Base-by-base conservation (phyloP, 2,329 filamentous ascomycete species). In the Grosmannia huntii region DNA sequence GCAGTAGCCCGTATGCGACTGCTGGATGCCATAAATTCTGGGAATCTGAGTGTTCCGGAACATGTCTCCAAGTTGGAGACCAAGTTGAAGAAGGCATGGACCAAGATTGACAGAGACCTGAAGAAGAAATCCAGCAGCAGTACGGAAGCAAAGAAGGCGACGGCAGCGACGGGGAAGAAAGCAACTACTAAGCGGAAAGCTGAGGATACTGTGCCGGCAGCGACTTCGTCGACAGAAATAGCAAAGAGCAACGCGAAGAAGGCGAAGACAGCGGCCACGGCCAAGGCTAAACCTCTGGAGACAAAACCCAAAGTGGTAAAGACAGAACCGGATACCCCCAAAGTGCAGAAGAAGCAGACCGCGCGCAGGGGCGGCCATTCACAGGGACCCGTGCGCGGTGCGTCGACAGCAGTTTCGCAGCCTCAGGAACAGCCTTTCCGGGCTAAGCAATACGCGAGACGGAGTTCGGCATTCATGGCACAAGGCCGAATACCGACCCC, bases 1-100 rank as follows among this genome's bases (percentile, higher is more conserved):
- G 75, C 78, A 25, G 75, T 76, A 0, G 81, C 82, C 11, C 80
- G 81, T 58, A 76, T 82, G 70, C 71, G 82, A 2, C 68, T 86
- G 19, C 73, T 78, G n/a, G 77, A 82, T 61, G 80, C 81, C 9
- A 65, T 84, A 60, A 78, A 76, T 41, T 68, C 67, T 2, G 74
- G 73, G 1, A 69, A 68, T 2, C 66, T 86, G 5, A 66, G 68
- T 0, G 74, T 85, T 4, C 82, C 82, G 0, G 53, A 66, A 0
- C 66, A 75, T 53, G 70, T 85, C 19, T 60, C 65, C 54, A 74
- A 72, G 57, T 59, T 84, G 28, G 81, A 85, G 68, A 62, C 65
- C 1, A 75, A 78, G 54, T 65, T 85, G 67, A 83, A 79, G 71
- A 82, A 77, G 62, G 75, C 83, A 60, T 84, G 79, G 73, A 53